Evolutionary conservation across 371 early-diverging fungal species (phyloP), one percentile per base, ranked within the genome.

Genomic region (Mortierella polycephala): DNA sequence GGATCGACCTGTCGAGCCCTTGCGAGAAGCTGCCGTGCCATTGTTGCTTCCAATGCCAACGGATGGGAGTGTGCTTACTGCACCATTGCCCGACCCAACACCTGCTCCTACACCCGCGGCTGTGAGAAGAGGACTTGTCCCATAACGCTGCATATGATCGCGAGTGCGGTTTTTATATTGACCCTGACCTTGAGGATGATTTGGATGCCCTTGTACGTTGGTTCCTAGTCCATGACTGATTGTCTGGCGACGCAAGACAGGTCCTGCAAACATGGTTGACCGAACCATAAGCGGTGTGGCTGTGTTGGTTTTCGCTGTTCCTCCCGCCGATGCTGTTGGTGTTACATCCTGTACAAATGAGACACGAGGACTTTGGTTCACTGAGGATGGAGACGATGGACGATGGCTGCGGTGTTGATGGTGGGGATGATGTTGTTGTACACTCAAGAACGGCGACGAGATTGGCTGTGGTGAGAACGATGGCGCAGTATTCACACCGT

Each of bases 181-280:
- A 14, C 13, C 13, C 13, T 39, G 56, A 16, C 54, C 64, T 12
- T 74, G 64, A 49, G 4, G 30, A 30, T 30, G 30, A 30, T 30
- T 30, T 30, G 30, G 30, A 30, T 30, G 30, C 30, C 30, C 30
- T 30, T 59, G 66, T 30, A 67, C 41, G 37, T 30, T 77, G 54
- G 68, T 68, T 6, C 76, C 71, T 5, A 71, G 71, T 42, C 71
- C 71, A 41, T 76, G 64, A 21, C 76, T 76, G 46, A 76, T 57
- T 11, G 71, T 76, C 39, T 75, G 76, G 7, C 76, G 66, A 46
- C 66, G 76, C 64, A 49, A 40, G 20, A 46, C 0, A 9, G 65
- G 66, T 58, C 66, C 66, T 0, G 65, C 52, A 58, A 75, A 69
- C 62, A 66, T 75, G 16, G 70, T 65, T 39, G 76, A 70, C 6